Evolutionary conservation across 805 yeast genomes (phyloP), one percentile per base, ranked within the genome.

Genomic region (Barnettozyma vustinii): DNA sequence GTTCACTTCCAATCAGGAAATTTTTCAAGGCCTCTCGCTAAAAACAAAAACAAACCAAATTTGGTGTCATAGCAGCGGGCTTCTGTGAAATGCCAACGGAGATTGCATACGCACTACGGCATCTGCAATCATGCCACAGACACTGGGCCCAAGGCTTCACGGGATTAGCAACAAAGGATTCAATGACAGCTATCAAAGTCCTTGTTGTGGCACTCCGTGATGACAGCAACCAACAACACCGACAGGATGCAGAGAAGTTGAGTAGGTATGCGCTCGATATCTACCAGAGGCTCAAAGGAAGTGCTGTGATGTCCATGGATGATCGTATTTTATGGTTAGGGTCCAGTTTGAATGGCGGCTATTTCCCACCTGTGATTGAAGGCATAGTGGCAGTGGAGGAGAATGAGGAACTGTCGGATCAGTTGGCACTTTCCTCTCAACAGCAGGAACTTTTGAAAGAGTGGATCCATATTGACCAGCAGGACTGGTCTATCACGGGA

Each of bases 401-500:
- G 4, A 16, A 26, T n/a, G 43, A 27, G 2, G 40, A 20, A 9
- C 7, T 44, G 6, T 21, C 18, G 3, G 56, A 55, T 36, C 12
- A 19, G 4, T 18, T 53, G 21, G 42, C 26, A 6, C 43, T 60
- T 3, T 58, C 63, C 4, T 15, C 18, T 13, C 21, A 39, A 7
- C 59, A 57, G n/a, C 18, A 46, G 12, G n/a, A 18, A 1, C 44
- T 36, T 2, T 39, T 59, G 21, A 40, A 23, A 13, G 18, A 39
- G 2, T 58, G 60, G 58, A 30, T 9, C 9, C 8, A 37, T 2
- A 27, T 48, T 2, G 12, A 21, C 1, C 13, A 21, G 0, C 49
- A 54, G 10, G 54, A 54, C 23, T 61, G 64, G 64, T 39, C 55
- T 1, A 15, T 37, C 2, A 44, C 50, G 7, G 64, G 65, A 0